Percentiles rank a stretch among this genome's conserved stretches.
Evolutionary conservation across 768 basidiomycete genomes (phyloP).

Genomic region (Trametopsis cervina): DNA sequence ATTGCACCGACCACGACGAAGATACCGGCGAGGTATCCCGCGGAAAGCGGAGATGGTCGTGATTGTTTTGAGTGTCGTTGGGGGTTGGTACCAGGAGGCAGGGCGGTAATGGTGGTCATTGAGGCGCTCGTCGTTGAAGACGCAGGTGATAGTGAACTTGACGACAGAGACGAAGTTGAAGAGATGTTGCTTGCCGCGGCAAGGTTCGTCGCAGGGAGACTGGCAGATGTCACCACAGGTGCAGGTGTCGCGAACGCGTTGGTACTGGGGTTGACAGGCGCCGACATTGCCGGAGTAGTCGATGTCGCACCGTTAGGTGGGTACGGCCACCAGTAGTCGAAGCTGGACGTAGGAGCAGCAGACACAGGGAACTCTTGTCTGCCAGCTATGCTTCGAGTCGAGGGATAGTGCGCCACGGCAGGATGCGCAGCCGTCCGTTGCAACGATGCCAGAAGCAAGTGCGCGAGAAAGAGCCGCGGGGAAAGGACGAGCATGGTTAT

Average conservation of each 20-base stretch:
- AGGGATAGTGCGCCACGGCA: background rate
- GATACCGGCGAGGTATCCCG: slow-evolving; percentile 23
- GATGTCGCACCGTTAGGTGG: slow-evolving; percentile 18
- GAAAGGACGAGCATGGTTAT: no score
- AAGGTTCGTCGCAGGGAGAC: background rate
- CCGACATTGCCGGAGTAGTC: background rate
- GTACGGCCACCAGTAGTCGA: slow-evolving; percentile 29
- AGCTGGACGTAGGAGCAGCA: background rate
- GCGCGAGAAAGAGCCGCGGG: background rate
- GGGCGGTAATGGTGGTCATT: slow-evolving; percentile 18
- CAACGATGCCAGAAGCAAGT: background rate
- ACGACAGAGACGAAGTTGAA: slow-evolving; percentile 2
- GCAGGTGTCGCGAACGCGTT: background rate
- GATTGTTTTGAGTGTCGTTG: slow-evolving; percentile 1
- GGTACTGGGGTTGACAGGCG: background rate
- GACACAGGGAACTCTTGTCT: background rate
- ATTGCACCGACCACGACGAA: slow-evolving; percentile 22
- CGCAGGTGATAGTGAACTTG: background rate
- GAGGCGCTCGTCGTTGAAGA: slow-evolving; percentile 3
- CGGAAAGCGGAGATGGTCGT: slow-evolving; percentile 13
- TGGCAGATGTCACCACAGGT: background rate
- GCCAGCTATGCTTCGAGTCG: background rate
- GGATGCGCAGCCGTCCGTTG: background rate
- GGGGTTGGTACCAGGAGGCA: slow-evolving; percentile 19
- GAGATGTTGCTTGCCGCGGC: background rate